These are phyloP conservation scores for Creolimax fragrantissima DNA, from an alignment of 78 protist species.

Conservation along the genomic window DNA sequence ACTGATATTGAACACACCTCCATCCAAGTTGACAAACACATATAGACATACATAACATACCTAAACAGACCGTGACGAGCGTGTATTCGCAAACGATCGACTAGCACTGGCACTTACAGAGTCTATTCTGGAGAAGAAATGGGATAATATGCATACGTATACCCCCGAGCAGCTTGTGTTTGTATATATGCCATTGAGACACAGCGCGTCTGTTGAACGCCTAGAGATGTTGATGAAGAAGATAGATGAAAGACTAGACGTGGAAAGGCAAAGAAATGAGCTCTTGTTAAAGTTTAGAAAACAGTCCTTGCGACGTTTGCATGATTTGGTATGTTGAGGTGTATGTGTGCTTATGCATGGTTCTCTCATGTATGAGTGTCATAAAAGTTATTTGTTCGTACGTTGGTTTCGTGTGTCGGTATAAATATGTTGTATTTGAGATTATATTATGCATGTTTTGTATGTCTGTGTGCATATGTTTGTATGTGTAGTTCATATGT, in stretches of 20 bases:
- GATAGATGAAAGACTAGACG: not conserved
- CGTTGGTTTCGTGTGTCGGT: too few relatives aligned
- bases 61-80: not conserved
- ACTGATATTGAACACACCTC: too few relatives aligned
- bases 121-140: not conserved
- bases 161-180: not conserved
- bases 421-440: too few relatives aligned
- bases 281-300: not conserved
- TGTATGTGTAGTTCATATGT: too few relatives aligned
- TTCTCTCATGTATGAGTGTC: too few relatives aligned
- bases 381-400: too few relatives aligned
- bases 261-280: not conserved
- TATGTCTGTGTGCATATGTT: too few relatives aligned
- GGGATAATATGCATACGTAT: not conserved
- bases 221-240: not conserved
- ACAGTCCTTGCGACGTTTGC: not conserved
- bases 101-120: not conserved
- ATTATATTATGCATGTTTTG: too few relatives aligned
- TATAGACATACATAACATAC: too few relatives aligned
- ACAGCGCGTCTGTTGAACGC: not conserved
- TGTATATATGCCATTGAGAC: not conserved
- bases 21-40: too few relatives aligned
- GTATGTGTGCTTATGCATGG: too few relatives aligned
- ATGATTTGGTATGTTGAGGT: not conserved
- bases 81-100: not conserved